Evolutionary conservation across 2,329 filamentous ascomycete species (phyloP), one percentile per base, ranked within the genome.

Genomic region (Paraconiothyrium sp.): DNA sequence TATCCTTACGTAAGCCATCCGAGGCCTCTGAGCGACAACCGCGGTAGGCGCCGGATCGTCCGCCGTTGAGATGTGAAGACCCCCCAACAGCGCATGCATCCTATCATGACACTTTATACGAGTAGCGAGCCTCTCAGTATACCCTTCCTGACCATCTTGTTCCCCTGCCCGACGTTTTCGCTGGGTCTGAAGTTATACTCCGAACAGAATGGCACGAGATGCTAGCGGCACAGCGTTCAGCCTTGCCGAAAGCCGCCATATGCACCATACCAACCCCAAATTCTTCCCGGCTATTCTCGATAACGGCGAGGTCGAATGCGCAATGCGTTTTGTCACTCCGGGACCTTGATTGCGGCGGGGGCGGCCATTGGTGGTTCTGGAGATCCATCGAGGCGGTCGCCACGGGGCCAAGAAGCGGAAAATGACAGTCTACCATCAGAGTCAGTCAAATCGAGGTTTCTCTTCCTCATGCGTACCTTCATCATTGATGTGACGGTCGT

Each of bases 1-100:
- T 47, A 10, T 47, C 16, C 41, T 56, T 56, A 56, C 48, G 54
- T 56, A 56, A 56, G 54, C 54, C 54, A 47, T 35, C 11, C 2
- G 14, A 37, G 43, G 32, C 30, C 30, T 11, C 13, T 1, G 10
- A 14, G 32, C 41, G 20, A 5, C n/a, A 39, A 13, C n/a, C 30
- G 41, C n/a, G 20, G 20, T 32, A 50, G 27, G 46, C 48, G 41
- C 27, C 27, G 8, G 22, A n/a, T 27, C 52, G 20, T 24, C 41
- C 32, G n/a, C 22, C 48, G 32, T 47, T 20, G 24, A 39, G 14
- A 4, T 20, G n/a, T 10, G 13, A 37, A 14, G 34, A 11, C n/a
- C n/a, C 27, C 39, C 43, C 20, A 27, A 30, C 41, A 8, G 30
- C 11, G 39, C 43, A 14, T 37, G 16, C 9, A 20, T n/a, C 43